Conservation (phyloP, 192 early-diverging fungal genomes). For the Linnemannia elongata region DNA sequence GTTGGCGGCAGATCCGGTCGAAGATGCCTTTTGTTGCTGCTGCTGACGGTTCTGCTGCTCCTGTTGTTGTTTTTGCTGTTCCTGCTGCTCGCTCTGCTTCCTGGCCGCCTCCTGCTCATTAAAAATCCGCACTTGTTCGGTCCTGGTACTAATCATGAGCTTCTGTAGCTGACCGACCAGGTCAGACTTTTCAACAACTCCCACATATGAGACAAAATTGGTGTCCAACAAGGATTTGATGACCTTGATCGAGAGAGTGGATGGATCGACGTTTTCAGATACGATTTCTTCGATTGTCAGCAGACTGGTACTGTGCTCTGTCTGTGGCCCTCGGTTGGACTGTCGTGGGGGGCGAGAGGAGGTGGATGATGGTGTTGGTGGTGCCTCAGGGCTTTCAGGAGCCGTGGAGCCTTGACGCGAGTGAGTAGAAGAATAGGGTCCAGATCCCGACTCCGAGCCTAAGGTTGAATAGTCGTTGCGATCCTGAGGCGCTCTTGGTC, state of each 20-base stretch:
- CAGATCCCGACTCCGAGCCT: background rate
- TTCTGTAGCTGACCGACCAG: slow-evolving; percentile 72
- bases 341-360: slow-evolving; percentile 9
- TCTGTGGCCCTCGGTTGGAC: slow-evolving; percentile 23
- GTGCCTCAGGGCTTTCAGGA: background rate
- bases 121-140: slow-evolving; percentile 56
- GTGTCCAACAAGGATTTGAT: slow-evolving; percentile 76
- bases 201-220: slow-evolving; percentile 73
- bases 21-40: background rate
- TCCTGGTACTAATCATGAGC: slow-evolving; percentile 66
- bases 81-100: background rate
- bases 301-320: background rate
- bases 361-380: background rate
- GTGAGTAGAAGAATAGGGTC: background rate
- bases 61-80: background rate
- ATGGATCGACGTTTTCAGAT: slow-evolving; percentile 11
- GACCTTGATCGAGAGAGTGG: slow-evolving; percentile 58
- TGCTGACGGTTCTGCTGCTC: background rate
- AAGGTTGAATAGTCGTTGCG: slow-evolving; percentile 19
- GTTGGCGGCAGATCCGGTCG: background rate
- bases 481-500: slow-evolving; percentile 20
- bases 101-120: slow-evolving; percentile 8
- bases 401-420: background rate
- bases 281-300: slow-evolving; percentile 33
- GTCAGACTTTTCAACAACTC: slow-evolving; percentile 82